These are phyloP conservation scores for Syzygium malaccense DNA, from an alignment of 441 rosid species.

Conservation along the genomic window DNA sequence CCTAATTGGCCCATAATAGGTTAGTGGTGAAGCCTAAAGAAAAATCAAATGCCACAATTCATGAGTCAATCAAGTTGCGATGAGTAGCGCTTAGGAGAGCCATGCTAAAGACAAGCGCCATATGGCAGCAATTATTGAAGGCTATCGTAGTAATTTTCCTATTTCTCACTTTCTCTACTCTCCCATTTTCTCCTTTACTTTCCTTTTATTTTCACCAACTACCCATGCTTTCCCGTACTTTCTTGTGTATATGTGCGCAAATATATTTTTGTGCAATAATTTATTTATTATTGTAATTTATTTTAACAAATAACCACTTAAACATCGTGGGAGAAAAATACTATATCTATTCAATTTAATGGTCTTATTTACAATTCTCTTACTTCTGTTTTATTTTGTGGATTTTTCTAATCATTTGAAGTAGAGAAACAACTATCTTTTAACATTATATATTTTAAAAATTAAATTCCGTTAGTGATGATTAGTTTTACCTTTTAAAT, in stretches of 20 bases:
- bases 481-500: neutral
- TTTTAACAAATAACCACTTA: neutral
- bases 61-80: too few relatives aligned
- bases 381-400: neutral
- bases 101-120: too few relatives aligned
- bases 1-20: too few relatives aligned
- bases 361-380: neutral
- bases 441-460: neutral
- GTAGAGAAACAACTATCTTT: neutral
- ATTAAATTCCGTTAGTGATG: neutral
- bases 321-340: neutral
- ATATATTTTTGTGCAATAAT: neutral
- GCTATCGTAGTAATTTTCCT: neutral
- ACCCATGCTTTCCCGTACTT: neutral
- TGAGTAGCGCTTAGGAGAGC: too few relatives aligned
- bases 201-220: neutral
- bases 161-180: neutral
- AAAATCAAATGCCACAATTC: too few relatives aligned
- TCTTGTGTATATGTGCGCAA: neutral
- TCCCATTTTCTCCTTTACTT: neutral
- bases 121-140: neutral
- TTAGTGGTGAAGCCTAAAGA: too few relatives aligned
- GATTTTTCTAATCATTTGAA: neutral
- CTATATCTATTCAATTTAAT: neutral
- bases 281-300: neutral